phyloP scores from a whole-genome alignment of 768 basidiomycete species.

The Pleurotus platypus region DNA sequence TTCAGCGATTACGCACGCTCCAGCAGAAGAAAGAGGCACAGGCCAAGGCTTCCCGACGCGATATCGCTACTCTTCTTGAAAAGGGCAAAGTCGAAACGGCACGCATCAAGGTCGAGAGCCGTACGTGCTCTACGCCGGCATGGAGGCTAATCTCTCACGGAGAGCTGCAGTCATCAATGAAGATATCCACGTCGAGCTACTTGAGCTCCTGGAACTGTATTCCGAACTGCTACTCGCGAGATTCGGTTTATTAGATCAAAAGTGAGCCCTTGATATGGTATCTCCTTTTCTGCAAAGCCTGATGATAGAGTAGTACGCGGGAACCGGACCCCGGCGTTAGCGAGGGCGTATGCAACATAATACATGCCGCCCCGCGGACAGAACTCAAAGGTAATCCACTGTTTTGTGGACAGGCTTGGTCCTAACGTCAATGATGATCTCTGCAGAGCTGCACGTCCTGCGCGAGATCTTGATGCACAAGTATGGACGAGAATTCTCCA shows the following conservation, averaged over 20 bases:
- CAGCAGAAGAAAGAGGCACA: constrained; percentile 94
- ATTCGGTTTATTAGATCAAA: constrained; percentile 88
- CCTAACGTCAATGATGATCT: background rate
- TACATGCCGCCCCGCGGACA: constrained; percentile 88
- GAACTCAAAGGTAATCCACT: constrained; percentile 72
- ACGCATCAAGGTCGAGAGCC: constrained; percentile 78
- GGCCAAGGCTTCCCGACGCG: constrained; percentile 62
- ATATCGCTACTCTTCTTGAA: constrained; percentile 79
- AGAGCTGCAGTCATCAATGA: constrained; percentile 67
- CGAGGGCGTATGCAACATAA: constrained; percentile 86
- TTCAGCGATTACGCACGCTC: constrained; percentile 79
- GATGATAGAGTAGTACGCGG: constrained; percentile 44
- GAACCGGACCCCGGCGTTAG: constrained; percentile 85
- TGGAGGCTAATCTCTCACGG: too few species aligned
- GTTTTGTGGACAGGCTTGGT: background rate
- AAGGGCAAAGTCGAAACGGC: constrained; percentile 82
- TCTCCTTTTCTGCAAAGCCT: constrained; percentile 11
- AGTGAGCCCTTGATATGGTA: constrained; percentile 42
- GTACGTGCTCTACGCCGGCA: constrained; percentile 37
- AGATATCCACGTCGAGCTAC: constrained; percentile 79
- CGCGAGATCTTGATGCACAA: constrained; percentile 96
- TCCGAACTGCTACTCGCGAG: constrained; percentile 91
- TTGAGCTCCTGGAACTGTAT: constrained; percentile 92
- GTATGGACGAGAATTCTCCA: constrained; percentile 87
- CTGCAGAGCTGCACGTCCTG: constrained; percentile 78